Conservation (phyloP, 768 basidiomycete species). For the Rhodotorula paludigena region DNA sequence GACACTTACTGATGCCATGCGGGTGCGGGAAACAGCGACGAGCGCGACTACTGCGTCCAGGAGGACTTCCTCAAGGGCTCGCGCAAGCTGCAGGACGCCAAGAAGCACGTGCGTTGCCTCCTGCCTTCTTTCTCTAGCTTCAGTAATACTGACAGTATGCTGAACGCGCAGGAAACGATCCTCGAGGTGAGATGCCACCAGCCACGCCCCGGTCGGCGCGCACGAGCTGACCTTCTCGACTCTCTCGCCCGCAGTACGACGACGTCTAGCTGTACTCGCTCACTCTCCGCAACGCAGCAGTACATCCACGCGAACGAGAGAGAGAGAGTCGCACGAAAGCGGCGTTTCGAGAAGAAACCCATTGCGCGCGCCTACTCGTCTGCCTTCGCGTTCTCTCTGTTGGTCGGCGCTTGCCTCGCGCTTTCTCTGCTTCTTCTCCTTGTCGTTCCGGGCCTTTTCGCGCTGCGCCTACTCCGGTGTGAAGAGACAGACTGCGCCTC, state of each 20-base stretch:
- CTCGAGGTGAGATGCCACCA: slow-evolving; percentile 20
- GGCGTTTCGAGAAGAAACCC: too few species aligned
- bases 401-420: not conserved
- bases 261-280: not conserved
- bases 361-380: too few species aligned
- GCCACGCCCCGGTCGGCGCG: too few species aligned
- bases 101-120: not conserved
- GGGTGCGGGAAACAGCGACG: slow-evolving; percentile 56
- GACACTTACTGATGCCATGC: too few species aligned
- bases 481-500: too few species aligned
- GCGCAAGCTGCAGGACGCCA: slow-evolving; percentile 55
- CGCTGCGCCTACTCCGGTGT: not conserved
- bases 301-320: not conserved
- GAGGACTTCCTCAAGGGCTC: slow-evolving; percentile 96
- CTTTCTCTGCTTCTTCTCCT: slow-evolving; percentile 17
- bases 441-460: slow-evolving; percentile 9
- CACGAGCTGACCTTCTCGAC: too few species aligned
- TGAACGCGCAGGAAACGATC: slow-evolving; percentile 12
- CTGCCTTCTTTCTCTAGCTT: not conserved
- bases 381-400: not conserved
- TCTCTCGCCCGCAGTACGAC: not conserved
- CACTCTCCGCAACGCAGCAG: too few species aligned
- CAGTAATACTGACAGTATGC: too few species aligned
- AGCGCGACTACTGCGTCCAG: slow-evolving; percentile 81
- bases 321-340: not conserved